A percentile compares a stretch with the other conserved stretches of the same genome.
These are phyloP conservation scores for Pseudocercospora eumusae DNA, from an alignment of 2,329 filamentous ascomycete species.

Conservation along the genomic window DNA sequence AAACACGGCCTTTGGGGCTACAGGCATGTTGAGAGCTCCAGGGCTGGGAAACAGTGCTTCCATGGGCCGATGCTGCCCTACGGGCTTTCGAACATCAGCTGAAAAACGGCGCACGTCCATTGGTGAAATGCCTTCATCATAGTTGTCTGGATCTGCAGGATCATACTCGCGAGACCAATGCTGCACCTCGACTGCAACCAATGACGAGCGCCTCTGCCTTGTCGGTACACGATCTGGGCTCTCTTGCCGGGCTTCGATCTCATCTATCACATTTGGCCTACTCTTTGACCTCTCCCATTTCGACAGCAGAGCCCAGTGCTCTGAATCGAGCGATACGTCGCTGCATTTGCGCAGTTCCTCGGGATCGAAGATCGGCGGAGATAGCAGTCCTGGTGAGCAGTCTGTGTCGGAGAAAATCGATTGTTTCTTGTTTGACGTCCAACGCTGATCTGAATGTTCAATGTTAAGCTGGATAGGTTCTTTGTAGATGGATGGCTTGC, in stretches of 20 bases:
- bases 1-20: not conserved
- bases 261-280: not conserved
- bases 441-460: not conserved
- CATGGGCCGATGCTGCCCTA: not conserved
- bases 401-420: not conserved
- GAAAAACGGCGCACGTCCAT: not conserved
- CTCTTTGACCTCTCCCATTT: not conserved
- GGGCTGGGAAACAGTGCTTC: not conserved
- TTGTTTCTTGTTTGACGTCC: not conserved
- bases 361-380: not conserved
- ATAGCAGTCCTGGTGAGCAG: not conserved
- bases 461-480: not conserved
- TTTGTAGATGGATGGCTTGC: not conserved
- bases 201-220: not conserved
- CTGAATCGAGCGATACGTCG: not conserved
- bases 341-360: not conserved
- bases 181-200: not conserved
- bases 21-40: not conserved
- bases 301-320: not conserved
- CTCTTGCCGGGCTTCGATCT: not conserved
- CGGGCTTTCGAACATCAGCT: not conserved
- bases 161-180: conserved; percentile 2
- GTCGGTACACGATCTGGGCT: not conserved
- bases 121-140: not conserved
- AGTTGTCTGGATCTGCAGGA: conserved; percentile 3